A percentile compares a stretch with the other conserved stretches of the same genome.
Conservation (phyloP, 164 flowering plant genomes). For the Chimonanthus salicifolius region DNA sequence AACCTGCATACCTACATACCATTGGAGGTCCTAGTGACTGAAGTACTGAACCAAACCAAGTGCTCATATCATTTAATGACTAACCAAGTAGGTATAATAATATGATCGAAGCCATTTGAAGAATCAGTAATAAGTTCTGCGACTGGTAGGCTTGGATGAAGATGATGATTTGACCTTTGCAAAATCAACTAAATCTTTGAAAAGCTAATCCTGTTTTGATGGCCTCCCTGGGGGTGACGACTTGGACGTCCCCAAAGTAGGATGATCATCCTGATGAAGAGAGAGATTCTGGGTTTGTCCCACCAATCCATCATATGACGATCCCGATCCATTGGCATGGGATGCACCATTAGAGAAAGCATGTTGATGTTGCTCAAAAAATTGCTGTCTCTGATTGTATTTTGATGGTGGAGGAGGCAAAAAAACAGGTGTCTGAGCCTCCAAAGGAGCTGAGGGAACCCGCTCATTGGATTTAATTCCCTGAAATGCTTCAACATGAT, state of each 20-base stretch:
- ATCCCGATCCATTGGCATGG: slow-evolving; percentile 44
- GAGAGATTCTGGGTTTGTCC: slow-evolving; percentile 64
- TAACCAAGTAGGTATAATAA: neutral
- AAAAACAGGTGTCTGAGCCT: slow-evolving; percentile 25
- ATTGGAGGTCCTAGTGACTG: neutral
- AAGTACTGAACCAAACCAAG: neutral
- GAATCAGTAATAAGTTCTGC: slow-evolving; percentile 33
- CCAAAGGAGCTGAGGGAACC: slow-evolving; percentile 59
- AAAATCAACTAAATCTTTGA: slow-evolving; percentile 74
- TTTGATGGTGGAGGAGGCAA: slow-evolving; percentile 83
- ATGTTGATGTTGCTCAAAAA: slow-evolving; percentile 43
- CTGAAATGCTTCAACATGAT: slow-evolving; percentile 44
- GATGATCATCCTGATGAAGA: slow-evolving; percentile 17
- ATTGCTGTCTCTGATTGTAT: slow-evolving; percentile 78
- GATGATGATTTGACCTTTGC: slow-evolving; percentile 80
- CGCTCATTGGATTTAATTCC: slow-evolving; percentile 33
- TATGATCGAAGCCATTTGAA: neutral
- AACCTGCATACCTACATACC: neutral
- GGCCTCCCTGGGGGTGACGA: slow-evolving; percentile 39
- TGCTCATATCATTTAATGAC: neutral
- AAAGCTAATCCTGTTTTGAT: slow-evolving; percentile 76
- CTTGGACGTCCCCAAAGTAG: slow-evolving; percentile 7
- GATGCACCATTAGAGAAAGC: slow-evolving; percentile 10
- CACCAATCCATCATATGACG: slow-evolving; percentile 59
- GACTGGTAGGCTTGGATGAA: slow-evolving; percentile 37